phyloP scores from a whole-genome alignment of 2,329 filamentous ascomycete species.

The Sclerotinia subarctica region DNA sequence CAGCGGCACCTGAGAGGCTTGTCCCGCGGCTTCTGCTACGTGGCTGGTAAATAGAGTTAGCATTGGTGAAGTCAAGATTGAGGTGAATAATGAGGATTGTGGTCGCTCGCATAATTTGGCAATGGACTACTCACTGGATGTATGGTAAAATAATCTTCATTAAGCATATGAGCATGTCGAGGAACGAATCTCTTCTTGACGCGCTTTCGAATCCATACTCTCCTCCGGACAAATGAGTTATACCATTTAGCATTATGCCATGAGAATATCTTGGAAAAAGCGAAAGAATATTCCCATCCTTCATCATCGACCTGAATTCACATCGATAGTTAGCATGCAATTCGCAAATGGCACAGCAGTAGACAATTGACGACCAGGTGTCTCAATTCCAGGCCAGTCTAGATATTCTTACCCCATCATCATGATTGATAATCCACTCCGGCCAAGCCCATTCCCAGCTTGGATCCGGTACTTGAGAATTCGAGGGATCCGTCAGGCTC shows the following conservation, averaged over 20 bases:
- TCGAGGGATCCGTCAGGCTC: constrained; percentile 67
- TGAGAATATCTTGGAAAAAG: constrained; percentile 68
- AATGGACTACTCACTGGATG: constrained; percentile 49
- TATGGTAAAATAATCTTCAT: constrained; percentile 76
- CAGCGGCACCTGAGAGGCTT: constrained; percentile 24
- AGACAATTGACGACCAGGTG: too few relatives aligned
- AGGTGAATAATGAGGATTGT: too few relatives aligned
- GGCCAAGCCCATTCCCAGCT: constrained; percentile 87
- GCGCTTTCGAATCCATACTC: constrained; percentile 82
- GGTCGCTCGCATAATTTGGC: background rate
- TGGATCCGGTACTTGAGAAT: constrained; percentile 89
- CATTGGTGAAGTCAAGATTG: background rate
- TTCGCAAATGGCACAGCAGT: background rate
- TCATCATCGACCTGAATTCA: constrained; percentile 60
- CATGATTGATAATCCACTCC: constrained; percentile 64
- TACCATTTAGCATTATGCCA: constrained; percentile 95
- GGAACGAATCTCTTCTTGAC: constrained; percentile 55
- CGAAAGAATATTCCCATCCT: constrained; percentile 95
- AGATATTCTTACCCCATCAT: constrained; percentile 58
- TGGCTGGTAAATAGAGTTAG: constrained; percentile 31
- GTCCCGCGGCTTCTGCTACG: constrained; percentile 43
- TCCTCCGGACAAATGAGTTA: constrained; percentile 87
- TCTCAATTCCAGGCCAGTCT: background rate
- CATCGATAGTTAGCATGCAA: background rate
- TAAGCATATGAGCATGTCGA: constrained; percentile 62